Conservation (phyloP, 2,329 filamentous ascomycete species). For the Aspergillus pseudoterreus region DNA sequence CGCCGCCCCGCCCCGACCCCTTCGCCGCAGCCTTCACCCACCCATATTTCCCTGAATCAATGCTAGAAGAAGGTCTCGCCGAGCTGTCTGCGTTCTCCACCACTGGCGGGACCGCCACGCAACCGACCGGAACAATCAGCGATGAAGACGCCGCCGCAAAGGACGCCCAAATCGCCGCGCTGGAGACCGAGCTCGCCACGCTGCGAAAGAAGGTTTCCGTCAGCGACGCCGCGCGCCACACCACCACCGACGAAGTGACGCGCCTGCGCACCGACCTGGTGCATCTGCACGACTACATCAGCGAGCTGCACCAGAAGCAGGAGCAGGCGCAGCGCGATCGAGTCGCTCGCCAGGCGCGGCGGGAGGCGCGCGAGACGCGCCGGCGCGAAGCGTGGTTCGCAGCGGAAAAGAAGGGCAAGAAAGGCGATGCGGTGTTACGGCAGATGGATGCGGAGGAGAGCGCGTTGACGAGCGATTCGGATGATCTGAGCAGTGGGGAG, state of each 20-base stretch:
- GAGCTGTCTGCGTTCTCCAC: constrained; percentile 31
- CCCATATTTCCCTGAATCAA: constrained; percentile 33
- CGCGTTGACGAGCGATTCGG: constrained; percentile 30
- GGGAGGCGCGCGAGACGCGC: constrained; percentile 38
- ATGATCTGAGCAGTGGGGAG: constrained; percentile 35
- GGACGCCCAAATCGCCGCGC: constrained; percentile 25
- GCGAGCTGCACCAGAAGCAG: constrained; percentile 38
- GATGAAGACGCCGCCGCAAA: constrained; percentile 20
- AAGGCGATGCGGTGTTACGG: constrained; percentile 37
- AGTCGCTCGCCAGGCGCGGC: constrained; percentile 32
- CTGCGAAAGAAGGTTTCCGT: constrained; percentile 36
- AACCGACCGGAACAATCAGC: constrained; percentile 5
- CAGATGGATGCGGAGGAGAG: constrained; percentile 37
- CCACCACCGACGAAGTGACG: constrained; percentile 32
- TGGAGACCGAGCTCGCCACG: constrained; percentile 38
- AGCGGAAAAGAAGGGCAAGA: constrained; percentile 42
- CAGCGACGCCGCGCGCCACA: constrained; percentile 35
- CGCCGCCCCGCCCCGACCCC: constrained; percentile 10
- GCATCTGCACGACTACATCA: constrained; percentile 35
- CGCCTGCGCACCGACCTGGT: constrained; percentile 34
- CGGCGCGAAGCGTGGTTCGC: constrained; percentile 43
- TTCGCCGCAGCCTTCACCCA: constrained; percentile 39
- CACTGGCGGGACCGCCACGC: constrained; percentile 8
- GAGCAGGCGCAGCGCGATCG: constrained; percentile 30
- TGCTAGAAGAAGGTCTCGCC: constrained; percentile 40